Evolutionary conservation across 2,329 filamentous ascomycete genomes (phyloP).

Genomic region (Cyanodermella asteris): DNA sequence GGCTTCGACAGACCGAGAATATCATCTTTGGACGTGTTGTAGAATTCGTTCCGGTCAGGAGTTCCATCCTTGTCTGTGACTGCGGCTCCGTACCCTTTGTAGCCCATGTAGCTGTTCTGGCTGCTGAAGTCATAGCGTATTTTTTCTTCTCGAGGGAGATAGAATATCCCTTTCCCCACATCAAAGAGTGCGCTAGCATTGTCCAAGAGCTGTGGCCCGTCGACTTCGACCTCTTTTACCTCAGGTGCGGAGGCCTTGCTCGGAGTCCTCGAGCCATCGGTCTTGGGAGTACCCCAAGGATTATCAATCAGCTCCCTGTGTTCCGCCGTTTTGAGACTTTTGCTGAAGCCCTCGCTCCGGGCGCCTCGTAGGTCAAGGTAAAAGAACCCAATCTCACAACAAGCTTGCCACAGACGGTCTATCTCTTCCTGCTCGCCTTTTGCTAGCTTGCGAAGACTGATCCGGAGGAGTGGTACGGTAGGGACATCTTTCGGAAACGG

Average conservation of each 20-base stretch:
- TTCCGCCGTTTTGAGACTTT: too few relatives aligned
- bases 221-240: too few relatives aligned
- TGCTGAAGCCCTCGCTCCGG: too few relatives aligned
- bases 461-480: background rate
- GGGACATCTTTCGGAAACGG: slow-evolving; percentile 1
- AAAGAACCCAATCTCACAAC: slow-evolving; percentile 1
- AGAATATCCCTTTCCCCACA: slow-evolving; percentile 25
- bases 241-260: too few relatives aligned
- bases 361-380: slow-evolving; percentile 1
- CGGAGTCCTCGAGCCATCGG: too few relatives aligned
- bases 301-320: too few relatives aligned
- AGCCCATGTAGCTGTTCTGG: slow-evolving; percentile 30
- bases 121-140: slow-evolving; percentile 30
- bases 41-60: slow-evolving; percentile 30
- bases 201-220: slow-evolving; percentile 19
- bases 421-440: background rate
- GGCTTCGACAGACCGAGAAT: slow-evolving; percentile 17
- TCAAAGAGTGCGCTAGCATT: slow-evolving; percentile 25
- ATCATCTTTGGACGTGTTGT: slow-evolving; percentile 34
- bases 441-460: background rate
- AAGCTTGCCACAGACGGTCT: background rate
- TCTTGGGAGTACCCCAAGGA: too few relatives aligned
- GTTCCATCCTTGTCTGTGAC: slow-evolving; percentile 27
- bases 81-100: slow-evolving; percentile 26
- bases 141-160: slow-evolving; percentile 28